Conservation (phyloP, 169 alveolate species). For the Plasmodium ovale region DNA sequence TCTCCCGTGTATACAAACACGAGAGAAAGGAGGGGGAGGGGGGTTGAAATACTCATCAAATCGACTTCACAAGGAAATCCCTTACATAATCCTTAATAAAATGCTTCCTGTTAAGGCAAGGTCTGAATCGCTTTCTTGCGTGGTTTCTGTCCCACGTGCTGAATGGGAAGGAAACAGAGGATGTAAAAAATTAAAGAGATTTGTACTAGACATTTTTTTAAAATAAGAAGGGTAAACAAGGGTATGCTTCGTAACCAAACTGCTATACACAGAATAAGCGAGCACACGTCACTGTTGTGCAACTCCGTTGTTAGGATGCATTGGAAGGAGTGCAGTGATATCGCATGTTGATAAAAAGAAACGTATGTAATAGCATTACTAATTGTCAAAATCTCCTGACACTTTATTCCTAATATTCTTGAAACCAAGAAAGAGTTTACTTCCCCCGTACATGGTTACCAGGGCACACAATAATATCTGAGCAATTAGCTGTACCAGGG, state of each 20-base stretch:
- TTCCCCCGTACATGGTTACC: constrained; percentile 70
- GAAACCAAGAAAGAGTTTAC: constrained; percentile 33
- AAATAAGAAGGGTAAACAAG: neutral
- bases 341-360: no score
- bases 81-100: constrained; percentile 27
- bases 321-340: no score
- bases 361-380: no score
- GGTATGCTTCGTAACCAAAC: no score
- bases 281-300: neutral
- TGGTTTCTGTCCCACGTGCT: constrained; percentile 66
- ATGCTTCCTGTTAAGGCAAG: constrained; percentile 40
- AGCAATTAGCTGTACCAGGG: constrained; percentile 15
- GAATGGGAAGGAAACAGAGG: neutral
- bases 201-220: neutral
- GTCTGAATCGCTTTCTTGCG: constrained; percentile 28
- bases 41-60: no score
- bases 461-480: constrained; percentile 59
- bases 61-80: no score
- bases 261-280: neutral
- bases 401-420: constrained; percentile 7
- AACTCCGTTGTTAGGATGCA: neutral
- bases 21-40: no score
- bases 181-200: neutral
- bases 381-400: constrained; percentile 18
- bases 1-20: no score